Conservation (phyloP, 768 basidiomycete species). For the Russula brevipes region DNA sequence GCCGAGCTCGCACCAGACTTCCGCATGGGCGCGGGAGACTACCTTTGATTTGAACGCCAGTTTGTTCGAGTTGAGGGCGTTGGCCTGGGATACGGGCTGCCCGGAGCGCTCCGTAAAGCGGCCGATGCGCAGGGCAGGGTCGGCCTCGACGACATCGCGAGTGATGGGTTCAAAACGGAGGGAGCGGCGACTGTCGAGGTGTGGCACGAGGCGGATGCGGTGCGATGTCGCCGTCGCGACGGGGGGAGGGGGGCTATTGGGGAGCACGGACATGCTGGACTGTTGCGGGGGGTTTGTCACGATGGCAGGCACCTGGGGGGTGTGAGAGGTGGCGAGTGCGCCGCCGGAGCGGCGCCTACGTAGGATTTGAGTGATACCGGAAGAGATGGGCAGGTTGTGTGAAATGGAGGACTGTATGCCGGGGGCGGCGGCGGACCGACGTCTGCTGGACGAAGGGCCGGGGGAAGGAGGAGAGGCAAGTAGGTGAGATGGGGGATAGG, state of each 20-base stretch:
- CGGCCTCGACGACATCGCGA: conserved; percentile 71
- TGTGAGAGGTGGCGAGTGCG: conserved; percentile 37
- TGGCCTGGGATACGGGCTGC: conserved; percentile 56
- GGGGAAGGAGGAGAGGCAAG: conserved; percentile 27
- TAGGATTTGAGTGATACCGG: conserved; percentile 55
- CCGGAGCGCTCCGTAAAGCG: conserved; percentile 89
- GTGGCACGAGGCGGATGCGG: conserved; percentile 91
- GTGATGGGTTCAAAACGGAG: conserved; percentile 90
- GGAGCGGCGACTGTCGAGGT: conserved; percentile 84
- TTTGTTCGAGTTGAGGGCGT: conserved; percentile 69
- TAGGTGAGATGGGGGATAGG: conserved; percentile 34
- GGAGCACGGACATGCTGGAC: conserved; percentile 20
- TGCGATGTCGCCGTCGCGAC: conserved; percentile 38
- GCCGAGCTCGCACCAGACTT: conserved; percentile 75
- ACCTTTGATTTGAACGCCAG: conserved; percentile 96
- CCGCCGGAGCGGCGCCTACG: conserved; percentile 63
- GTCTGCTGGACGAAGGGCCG: conserved; percentile 33
- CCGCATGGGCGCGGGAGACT: conserved; percentile 89
- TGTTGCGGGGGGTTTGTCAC: conserved; percentile 27
- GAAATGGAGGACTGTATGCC: conserved; percentile 37
- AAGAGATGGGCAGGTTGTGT: conserved; percentile 33
- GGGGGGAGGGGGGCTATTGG: conserved; percentile 27
- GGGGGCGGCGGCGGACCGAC: conserved; percentile 38
- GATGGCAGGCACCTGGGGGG: conserved; percentile 29
- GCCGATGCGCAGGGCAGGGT: conserved; percentile 77